A percentile compares a stretch with the other conserved stretches of the same genome.
These are phyloP conservation scores for Beauveria caledonica DNA, from an alignment of 2,329 filamentous ascomycete genomes.

Conservation along the genomic window DNA sequence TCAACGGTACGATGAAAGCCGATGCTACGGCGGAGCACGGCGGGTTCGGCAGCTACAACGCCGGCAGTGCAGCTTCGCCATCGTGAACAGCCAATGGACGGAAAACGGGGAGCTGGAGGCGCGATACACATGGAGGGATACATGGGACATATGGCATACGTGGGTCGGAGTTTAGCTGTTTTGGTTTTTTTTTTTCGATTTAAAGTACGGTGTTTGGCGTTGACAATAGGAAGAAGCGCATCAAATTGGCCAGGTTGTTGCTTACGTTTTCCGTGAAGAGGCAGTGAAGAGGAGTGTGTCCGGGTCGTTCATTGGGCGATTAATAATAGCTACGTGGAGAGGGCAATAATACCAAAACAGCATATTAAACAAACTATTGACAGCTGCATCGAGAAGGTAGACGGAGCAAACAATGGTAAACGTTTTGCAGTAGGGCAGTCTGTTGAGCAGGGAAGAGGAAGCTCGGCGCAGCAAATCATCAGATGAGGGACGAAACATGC, in stretches of 20 bases:
- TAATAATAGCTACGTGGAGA: background rate
- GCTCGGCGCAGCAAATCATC: background rate
- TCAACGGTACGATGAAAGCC: conserved; percentile 71
- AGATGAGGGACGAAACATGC: background rate
- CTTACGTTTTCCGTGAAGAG: no score
- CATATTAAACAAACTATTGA: background rate
- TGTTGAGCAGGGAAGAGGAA: background rate
- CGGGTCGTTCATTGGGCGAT: no score
- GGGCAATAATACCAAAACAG: background rate
- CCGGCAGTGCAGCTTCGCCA: conserved; percentile 14
- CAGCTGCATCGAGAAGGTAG: background rate
- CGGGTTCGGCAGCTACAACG: conserved; percentile 49
- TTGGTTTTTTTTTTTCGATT: background rate
- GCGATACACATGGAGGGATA: background rate
- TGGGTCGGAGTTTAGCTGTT: background rate
- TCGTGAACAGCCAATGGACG: background rate
- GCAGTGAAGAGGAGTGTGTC: no score
- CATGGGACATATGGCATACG: background rate
- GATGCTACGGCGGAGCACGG: conserved; percentile 48
- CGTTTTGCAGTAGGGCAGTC: background rate
- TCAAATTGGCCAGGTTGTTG: no score
- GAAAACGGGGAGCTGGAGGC: background rate
- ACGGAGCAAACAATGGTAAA: background rate
- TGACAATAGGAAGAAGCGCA: background rate
- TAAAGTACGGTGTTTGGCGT: background rate